phyloP scores from a whole-genome alignment of 768 basidiomycete species.

The Flagelloscypha sp. region DNA sequence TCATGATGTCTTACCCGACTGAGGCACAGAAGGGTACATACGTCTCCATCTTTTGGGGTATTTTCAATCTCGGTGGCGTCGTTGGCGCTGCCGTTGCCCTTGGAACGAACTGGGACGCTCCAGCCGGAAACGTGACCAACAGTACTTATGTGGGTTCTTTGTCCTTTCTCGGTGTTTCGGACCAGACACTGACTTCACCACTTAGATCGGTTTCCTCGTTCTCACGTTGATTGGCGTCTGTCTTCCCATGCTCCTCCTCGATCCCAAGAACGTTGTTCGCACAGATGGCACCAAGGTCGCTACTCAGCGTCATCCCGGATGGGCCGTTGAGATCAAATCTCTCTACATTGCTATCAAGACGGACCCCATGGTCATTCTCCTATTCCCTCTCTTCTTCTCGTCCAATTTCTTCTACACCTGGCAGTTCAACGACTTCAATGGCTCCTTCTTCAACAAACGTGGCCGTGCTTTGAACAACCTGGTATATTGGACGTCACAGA shows the following conservation, averaged over 20 bases:
- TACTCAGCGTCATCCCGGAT: slow-evolving; percentile 58
- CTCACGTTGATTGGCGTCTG: slow-evolving; percentile 61
- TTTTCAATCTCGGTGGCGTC: slow-evolving; percentile 78
- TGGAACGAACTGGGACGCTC: slow-evolving; percentile 59
- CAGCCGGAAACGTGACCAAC: slow-evolving; percentile 47
- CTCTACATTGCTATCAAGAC: slow-evolving; percentile 60
- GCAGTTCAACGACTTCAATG: slow-evolving; percentile 80
- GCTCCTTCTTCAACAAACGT: slow-evolving; percentile 73
- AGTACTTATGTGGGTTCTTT: slow-evolving; percentile 58
- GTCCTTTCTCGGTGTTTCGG: not conserved
- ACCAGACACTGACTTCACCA: slow-evolving; percentile 3
- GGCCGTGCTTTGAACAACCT: slow-evolving; percentile 70
- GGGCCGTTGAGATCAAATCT: slow-evolving; percentile 67
- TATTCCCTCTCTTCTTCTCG: slow-evolving; percentile 82
- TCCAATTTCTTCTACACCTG: slow-evolving; percentile 85
- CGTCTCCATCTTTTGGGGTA: slow-evolving; percentile 77
- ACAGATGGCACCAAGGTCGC: slow-evolving; percentile 66
- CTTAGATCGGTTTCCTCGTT: slow-evolving; percentile 68
- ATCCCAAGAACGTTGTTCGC: slow-evolving; percentile 65
- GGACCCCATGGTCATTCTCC: slow-evolving; percentile 63
- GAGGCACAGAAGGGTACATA: slow-evolving; percentile 70
- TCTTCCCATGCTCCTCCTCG: slow-evolving; percentile 63
- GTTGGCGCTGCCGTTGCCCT: slow-evolving; percentile 72
- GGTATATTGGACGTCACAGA: slow-evolving; percentile 75
- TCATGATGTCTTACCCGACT: slow-evolving; percentile 80